Percentiles rank a stretch among this genome's conserved stretches.
These are phyloP conservation scores for Pharnaceum exiguum DNA, from an alignment of 148 eudicot species.

Conservation along the genomic window DNA sequence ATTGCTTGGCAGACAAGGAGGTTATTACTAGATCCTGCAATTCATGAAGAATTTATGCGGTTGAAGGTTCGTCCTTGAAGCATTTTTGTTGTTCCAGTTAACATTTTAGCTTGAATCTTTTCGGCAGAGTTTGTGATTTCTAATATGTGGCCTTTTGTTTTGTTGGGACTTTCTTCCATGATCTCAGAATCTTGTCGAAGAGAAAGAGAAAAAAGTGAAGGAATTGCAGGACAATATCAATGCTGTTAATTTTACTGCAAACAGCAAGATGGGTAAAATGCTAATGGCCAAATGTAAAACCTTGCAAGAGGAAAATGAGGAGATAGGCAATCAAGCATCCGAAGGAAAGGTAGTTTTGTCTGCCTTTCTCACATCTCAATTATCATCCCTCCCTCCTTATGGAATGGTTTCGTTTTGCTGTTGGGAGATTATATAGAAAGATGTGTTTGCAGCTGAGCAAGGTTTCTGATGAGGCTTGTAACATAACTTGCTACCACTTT, in stretches of 20 bases:
- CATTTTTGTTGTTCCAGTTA: too few relatives aligned
- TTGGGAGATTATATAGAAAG: neutral
- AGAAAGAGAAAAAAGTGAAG: constrained; percentile 91
- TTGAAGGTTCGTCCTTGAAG: constrained; percentile 57
- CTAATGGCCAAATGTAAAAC: constrained; percentile 94
- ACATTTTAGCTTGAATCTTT: neutral
- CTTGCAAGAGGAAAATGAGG: constrained; percentile 96
- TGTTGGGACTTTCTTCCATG: neutral
- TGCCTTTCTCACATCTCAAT: neutral
- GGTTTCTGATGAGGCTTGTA: neutral
- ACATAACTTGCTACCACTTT: neutral
- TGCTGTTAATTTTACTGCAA: constrained; percentile 80
- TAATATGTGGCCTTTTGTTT: constrained; percentile 1
- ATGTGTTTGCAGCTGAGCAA: neutral
- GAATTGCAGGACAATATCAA: constrained; percentile 82
- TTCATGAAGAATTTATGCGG: constrained; percentile 94
- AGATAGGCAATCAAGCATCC: constrained; percentile 93
- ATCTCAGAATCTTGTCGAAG: constrained; percentile 87
- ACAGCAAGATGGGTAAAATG: constrained; percentile 95
- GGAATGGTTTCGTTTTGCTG: neutral
- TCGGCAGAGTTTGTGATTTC: neutral
- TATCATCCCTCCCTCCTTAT: neutral
- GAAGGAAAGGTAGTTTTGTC: constrained; percentile 80
- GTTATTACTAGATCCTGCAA: constrained; percentile 93
- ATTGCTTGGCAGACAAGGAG: constrained; percentile 64